Base-by-base conservation (phyloP, 106 monocot species). In the Dactylorhiza incarnata region DNA sequence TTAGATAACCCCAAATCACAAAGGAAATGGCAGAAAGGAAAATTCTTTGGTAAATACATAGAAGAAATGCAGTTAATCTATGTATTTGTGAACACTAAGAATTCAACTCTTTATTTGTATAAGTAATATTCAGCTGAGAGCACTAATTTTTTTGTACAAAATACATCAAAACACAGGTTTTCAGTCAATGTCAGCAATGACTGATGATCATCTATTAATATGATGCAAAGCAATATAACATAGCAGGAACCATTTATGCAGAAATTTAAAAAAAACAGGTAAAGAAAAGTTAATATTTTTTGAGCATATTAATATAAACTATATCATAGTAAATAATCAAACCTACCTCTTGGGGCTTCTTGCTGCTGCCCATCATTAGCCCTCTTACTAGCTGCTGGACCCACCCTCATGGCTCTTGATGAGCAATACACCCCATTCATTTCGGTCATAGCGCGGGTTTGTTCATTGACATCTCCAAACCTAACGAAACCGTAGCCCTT, bases 401-500 rank as follows among this genome's bases (percentile, higher is more conserved):
- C 95, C 71, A 90, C 87, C 11, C 95, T 84, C 95, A 95, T 95
- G 13, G 90, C 82, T 45, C 95, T 90, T 76, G 92, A 82, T 66
- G 90, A 90, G 52, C 92, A 90, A 52, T 88, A 84, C 79, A 87
- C 69, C 22, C 95, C 95, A 82, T 95, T 89, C 95, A 95, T 95
- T 79, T 95, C 95, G 44, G 90, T 88, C 92, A 95, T 90, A 17
- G 95, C 95, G 53, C 90, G 92, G 61, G 81, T 73, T 84, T 96
- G 95, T 58, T 96, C 95, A 83, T 82, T 93, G 29, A 78, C 82
- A 87, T 96, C 95, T 46, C 93, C 89, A 86, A 96, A 96, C 76
- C 81, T 96, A 26, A 96, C 95, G 90, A 96, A 96, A 26, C 95
- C 95, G 81, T 96, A 96, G 7, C 95, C 95, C 76, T 96, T 96